Base-by-base conservation (phyloP, 768 basidiomycete species). In the Lactifluus piperatus region DNA sequence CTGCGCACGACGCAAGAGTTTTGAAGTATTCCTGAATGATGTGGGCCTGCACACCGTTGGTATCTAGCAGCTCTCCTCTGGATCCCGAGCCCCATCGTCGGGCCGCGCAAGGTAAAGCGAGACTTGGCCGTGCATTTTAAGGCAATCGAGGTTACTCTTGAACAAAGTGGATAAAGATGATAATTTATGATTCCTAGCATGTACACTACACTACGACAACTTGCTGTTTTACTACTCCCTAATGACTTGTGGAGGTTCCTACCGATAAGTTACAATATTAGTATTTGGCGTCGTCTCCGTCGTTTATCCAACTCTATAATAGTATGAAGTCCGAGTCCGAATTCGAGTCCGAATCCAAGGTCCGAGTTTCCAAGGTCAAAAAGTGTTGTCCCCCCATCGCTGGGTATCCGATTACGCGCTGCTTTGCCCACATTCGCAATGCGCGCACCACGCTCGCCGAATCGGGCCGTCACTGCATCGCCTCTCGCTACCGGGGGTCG, bases 1-100 rank as follows among this genome's bases (percentile, higher is more conserved):
- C 59, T 73, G 50, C 39, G 71, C 61, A 14, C 32, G n/a, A n/a
- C 18, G 7, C 53, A 53, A 51, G 71, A 71, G 55, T 77, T 77
- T 52, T 74, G 75, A 47, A 66, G 70, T 39, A 68, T n/a, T 71
- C 52, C 67, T 74, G 14, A 70, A 34, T 2, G 44, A 18, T 5
- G 27, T 49, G 26, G 46, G 32, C 9, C 24, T 62, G 24, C 60
- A 57, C 5, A 58, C 60, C 3, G 57, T 6, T 1, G 57, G 57
- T 4, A 43, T 62, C 30, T 51, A 62, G 32, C 50, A 34, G 1
- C 60, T 43, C 18, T 48, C 60, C 0, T 47, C 60, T 30, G 60
- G 60, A 29, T 62, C 46, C 60, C 60, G n/a, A 62, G 60, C 10
- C 51, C 60, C n/a, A n/a, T n/a, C n/a, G n/a, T n/a, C n/a, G n/a